phyloP scores from a whole-genome alignment of 73 alveolate genomes.

The Paramecium pentaurelia region DNA sequence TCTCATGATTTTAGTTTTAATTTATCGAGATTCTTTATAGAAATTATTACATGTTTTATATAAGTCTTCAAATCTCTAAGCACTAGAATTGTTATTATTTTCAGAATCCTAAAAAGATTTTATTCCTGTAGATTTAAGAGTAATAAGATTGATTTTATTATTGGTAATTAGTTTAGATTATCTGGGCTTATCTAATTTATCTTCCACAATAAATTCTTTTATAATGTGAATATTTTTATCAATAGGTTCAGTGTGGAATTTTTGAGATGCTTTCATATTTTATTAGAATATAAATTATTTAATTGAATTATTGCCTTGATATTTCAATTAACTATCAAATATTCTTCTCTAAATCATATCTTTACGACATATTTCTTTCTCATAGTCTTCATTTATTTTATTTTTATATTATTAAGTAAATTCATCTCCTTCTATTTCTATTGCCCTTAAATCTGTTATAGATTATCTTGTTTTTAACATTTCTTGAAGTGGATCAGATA shows the following conservation, averaged over 20 bases:
- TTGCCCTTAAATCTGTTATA: slow-evolving; percentile 1
- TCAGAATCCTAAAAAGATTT: neutral
- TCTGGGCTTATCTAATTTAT: neutral
- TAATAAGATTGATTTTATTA: neutral
- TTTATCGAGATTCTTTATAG: slow-evolving; percentile 6
- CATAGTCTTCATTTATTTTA: neutral
- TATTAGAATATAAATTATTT: neutral
- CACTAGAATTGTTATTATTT: neutral
- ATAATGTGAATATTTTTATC: neutral
- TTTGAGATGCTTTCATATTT: neutral
- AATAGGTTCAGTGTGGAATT: neutral
- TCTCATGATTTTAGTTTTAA: neutral
- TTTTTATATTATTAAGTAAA: neutral
- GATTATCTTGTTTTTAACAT: neutral
- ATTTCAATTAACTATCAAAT: neutral
- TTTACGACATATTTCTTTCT: neutral
- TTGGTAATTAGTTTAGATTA: neutral
- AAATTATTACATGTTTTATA: neutral
- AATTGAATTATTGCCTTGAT: neutral
- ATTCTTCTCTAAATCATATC: neutral
- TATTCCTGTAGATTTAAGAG: neutral
- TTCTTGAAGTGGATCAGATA: neutral
- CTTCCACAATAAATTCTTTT: neutral
- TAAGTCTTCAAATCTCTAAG: neutral
- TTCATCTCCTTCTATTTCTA: neutral